Conservation (phyloP, 2,329 filamentous ascomycete genomes). For the Gnomoniopsis smithogilvyi region DNA sequence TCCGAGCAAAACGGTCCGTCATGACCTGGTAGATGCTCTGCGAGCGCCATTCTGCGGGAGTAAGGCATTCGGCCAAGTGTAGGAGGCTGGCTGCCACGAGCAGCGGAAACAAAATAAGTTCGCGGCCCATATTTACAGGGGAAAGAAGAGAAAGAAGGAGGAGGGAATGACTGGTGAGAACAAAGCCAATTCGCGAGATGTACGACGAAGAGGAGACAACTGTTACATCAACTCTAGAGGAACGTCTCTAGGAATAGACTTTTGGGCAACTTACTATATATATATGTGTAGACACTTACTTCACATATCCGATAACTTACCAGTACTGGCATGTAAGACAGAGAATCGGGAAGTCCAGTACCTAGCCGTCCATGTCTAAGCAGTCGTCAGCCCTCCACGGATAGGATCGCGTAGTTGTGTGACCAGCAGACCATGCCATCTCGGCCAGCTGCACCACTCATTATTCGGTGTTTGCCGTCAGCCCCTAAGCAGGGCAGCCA, state of each 20-base stretch:
- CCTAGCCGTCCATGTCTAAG: neutral
- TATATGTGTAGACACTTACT: too few relatives aligned
- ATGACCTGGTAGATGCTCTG: slow-evolving; percentile 42
- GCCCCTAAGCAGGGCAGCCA: neutral
- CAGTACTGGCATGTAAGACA: neutral
- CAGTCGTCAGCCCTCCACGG: neutral
- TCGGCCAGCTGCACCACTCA: neutral
- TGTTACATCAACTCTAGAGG: neutral
- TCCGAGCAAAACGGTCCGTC: slow-evolving; percentile 40
- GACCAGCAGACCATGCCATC: neutral
- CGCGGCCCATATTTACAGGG: slow-evolving; percentile 1
- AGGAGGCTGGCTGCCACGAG: slow-evolving; percentile 5
- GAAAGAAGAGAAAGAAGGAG: neutral
- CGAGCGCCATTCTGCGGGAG: slow-evolving; percentile 30
- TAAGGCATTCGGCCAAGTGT: slow-evolving; percentile 7
- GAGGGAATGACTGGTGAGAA: neutral
- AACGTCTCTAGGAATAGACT: neutral
- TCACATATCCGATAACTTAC: neutral
- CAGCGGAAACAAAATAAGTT: neutral
- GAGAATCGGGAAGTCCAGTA: neutral
- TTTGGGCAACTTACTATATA: neutral
- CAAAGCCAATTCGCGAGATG: neutral
- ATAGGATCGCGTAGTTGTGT: neutral
- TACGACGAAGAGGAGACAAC: neutral
- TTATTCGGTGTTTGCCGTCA: neutral